Evolutionary conservation across 768 basidiomycete genomes (phyloP), one percentile per base, ranked within the genome.

Genomic region (Rhodotorula paludigena): DNA sequence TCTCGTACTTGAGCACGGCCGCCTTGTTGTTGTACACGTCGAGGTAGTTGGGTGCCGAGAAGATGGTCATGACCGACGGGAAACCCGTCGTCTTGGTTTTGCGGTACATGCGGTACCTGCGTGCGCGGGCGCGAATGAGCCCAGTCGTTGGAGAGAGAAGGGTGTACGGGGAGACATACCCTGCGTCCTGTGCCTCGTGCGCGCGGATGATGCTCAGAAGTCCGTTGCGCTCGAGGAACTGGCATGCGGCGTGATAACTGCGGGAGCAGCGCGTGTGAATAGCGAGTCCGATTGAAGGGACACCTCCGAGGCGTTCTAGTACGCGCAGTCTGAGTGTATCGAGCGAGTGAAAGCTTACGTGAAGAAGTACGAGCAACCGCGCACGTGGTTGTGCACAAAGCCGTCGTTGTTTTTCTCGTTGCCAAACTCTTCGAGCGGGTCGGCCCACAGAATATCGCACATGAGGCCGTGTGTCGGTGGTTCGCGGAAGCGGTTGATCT

Each of bases 11-110:
- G 76, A 99, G 85, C 30, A 99, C 93, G 0, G 96, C 96, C 3
- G 93, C 96, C 80, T 98, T 98, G 81, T 99, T 99, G 80, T 94
- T 92, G 80, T 98, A 98, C 28, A 98, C 91, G 76, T 98, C 96
- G 64, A 98, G 87, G 77, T 97, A 97, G 78, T 97, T 93, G 48
- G 96, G 96, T 14, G 93, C 93, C 23, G 90, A 93, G 81, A 99
- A 99, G 76, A 99, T 92, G n/a, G 94, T 98, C 92, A 99, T 98
- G 65, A 99, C 93, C 23, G 92, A 94, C 25, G 96, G 94, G 82
- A 99, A 98, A 11, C 94, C 93, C 0, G 93, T 98, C 28, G 90
- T 89, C 80, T 92, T 91, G 9, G 94, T 97, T 80, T 99, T 99
- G 73, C 92, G 89, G 77, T 98, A 97, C 96, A 97, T 97, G 61